Conservation (phyloP, 441 rosid species). For the Mallotus repandus region DNA sequence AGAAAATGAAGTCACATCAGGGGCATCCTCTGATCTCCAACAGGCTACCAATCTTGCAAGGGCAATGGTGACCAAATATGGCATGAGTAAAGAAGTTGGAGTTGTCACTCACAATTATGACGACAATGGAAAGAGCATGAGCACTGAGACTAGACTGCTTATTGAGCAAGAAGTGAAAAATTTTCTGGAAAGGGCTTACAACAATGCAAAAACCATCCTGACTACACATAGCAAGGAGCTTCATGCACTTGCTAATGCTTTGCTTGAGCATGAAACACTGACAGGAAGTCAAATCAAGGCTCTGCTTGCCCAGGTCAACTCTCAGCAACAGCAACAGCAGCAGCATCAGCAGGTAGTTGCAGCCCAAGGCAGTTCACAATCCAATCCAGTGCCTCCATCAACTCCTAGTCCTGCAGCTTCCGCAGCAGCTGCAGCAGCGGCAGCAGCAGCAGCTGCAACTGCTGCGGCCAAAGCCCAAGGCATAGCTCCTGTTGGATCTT, state of each 20-base stretch:
- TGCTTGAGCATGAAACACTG: conserved; percentile 83
- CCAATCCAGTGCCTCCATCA: conserved; percentile 66
- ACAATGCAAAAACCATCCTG: conserved; percentile 81
- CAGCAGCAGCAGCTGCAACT: conserved; percentile 56
- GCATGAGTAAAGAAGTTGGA: conserved; percentile 94
- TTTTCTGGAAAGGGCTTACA: conserved; percentile 73
- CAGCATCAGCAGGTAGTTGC: conserved; percentile 55
- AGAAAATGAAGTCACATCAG: conserved; percentile 86
- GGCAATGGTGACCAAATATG: conserved; percentile 85
- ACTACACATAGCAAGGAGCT: conserved; percentile 72
- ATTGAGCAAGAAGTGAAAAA: conserved; percentile 81
- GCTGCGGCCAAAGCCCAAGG: conserved; percentile 78
- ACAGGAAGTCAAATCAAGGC: conserved; percentile 72
- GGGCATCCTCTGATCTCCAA: conserved; percentile 78
- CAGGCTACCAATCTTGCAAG: conserved; percentile 80
- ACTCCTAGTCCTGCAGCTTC: conserved; percentile 69
- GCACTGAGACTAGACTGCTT: conserved; percentile 88
- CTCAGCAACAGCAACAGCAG: conserved; percentile 54
- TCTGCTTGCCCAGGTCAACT: conserved; percentile 58
- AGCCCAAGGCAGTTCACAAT: conserved; percentile 47
- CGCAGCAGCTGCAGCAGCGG: conserved; percentile 55
- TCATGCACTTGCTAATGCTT: conserved; percentile 76
- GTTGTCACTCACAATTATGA: conserved; percentile 71
- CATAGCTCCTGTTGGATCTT: conserved; percentile 83
- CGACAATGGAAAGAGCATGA: conserved; percentile 89